These are phyloP conservation scores for Monosporozyma servazzii DNA, from an alignment of 805 yeast genomes.

Conservation along the genomic window DNA sequence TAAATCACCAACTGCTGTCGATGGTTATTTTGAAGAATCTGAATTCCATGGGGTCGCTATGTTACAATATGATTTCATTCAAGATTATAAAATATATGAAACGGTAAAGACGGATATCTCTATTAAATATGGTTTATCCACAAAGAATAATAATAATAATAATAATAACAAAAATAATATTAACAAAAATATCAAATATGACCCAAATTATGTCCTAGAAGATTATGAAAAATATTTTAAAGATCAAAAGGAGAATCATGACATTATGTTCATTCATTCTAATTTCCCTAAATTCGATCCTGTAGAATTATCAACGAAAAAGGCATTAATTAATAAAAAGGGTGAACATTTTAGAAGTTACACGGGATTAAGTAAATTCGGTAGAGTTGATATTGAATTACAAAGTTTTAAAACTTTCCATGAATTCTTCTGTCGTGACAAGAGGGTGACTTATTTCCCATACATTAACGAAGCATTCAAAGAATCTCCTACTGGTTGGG, in stretches of 20 bases:
- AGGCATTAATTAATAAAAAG: constrained; percentile 15
- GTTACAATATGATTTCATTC: constrained; percentile 65
- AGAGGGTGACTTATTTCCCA: constrained; percentile 11
- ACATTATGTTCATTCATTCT: constrained; percentile 31
- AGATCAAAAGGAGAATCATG: constrained; percentile 8
- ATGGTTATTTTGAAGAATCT: constrained; percentile 30
- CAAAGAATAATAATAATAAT: background rate
- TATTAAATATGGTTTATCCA: constrained; percentile 4
- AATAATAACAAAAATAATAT: background rate
- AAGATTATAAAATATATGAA: constrained; percentile 37
- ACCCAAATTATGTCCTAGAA: constrained; percentile 14
- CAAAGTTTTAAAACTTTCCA: constrained; percentile 20
- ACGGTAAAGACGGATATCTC: constrained; percentile 15
- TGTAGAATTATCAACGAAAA: constrained; percentile 15
- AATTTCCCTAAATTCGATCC: constrained; percentile 35
- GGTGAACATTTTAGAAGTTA: constrained; percentile 22
- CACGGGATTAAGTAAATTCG: constrained; percentile 13
- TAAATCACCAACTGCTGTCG: constrained; percentile 30
- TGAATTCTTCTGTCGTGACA: constrained; percentile 14
- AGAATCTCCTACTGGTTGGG: constrained; percentile 8
- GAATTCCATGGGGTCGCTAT: constrained; percentile 61
- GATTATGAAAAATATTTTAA: constrained; percentile 13
- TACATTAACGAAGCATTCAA: constrained; percentile 14
- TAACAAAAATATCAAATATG: constrained; percentile 4
- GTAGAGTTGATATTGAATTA: constrained; percentile 22